Conservation (phyloP, 768 basidiomycete species). For the Lactarius trivialis region DNA sequence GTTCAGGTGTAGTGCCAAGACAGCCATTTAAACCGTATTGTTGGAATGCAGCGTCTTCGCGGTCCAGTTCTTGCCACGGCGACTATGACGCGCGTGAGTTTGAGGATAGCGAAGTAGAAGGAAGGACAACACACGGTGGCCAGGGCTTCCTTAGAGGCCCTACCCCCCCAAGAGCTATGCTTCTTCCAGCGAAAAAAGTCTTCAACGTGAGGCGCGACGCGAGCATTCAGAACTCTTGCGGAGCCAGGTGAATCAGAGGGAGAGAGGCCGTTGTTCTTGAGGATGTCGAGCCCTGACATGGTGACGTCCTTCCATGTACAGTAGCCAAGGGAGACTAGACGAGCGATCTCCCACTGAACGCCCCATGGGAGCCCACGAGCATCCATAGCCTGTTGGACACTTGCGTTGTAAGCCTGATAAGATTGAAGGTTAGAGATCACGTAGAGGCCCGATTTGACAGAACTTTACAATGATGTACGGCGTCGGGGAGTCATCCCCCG, state of each 20-base stretch:
- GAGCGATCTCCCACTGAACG: slow-evolving; percentile 49
- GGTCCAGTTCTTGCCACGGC: slow-evolving; percentile 59
- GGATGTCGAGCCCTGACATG: slow-evolving; percentile 28
- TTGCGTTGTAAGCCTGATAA: slow-evolving; percentile 11
- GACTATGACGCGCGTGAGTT: slow-evolving; percentile 32
- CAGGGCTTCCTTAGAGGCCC: neutral
- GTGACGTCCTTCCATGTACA: slow-evolving; percentile 31
- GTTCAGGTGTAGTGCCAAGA: slow-evolving; percentile 34
- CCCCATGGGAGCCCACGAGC: slow-evolving; percentile 29
- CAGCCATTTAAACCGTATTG: slow-evolving; percentile 31
- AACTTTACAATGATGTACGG: slow-evolving; percentile 11
- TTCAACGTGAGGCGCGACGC: neutral
- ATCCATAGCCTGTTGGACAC: slow-evolving; percentile 15
- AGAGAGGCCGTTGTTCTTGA: slow-evolving; percentile 17
- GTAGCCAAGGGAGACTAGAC: slow-evolving; percentile 32
- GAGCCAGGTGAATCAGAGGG: neutral
- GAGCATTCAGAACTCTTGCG: neutral
- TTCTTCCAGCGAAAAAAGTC: slow-evolving; percentile 1
- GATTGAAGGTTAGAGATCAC: neutral
- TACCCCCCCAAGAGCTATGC: neutral
- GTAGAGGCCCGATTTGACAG: neutral
- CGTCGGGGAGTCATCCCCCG: neutral
- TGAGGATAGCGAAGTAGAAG: slow-evolving; percentile 6
- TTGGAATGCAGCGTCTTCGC: slow-evolving; percentile 40
- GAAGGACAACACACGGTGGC: slow-evolving; percentile 18